Evolutionary conservation across 495 filamentous ascomycete species (phyloP), one percentile per base, ranked within the genome.

Genomic region (Podospora didyma): DNA sequence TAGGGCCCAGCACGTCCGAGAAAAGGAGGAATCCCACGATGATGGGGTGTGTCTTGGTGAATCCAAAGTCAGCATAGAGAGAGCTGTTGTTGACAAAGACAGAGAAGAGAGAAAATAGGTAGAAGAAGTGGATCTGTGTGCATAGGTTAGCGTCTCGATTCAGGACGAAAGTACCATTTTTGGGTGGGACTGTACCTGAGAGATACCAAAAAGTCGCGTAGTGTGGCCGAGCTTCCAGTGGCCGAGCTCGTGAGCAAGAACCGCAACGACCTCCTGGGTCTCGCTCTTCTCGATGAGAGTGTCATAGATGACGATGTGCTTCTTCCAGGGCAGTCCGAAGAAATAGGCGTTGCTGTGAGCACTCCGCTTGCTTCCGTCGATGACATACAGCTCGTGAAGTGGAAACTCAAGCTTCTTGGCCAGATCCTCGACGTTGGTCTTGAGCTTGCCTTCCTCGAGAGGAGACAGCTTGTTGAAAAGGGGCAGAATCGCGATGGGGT

Each of bases 231-330:
- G 77, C 57, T 84, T 95, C 94, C 94, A 98, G 74, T 98, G 94
- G 46, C 94, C 94, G 46, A 98, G 83, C 73, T 98, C 94, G 66
- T 98, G 94, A 39, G 89, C 90, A 28, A 98, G 79, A 35, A 98
- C 92, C 51, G 94, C 93, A 20, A 96, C 91, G 42, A 98, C 92
- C 72, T 98, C 94, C 63, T 92, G 81, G 2, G 86, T 83, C 61
- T 90, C 84, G 69, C 86, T 92, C 79, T 97, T 95, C 72, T 97
- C 93, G 51, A 98, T 92, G 60, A 98, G 73, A 11, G 94, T 98
- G 67, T 98, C 94, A 64, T 95, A 98, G 68, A 98, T 95, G 62
- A 98, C 94, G 74, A 98, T 98, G 77, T 96, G 94, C 82, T 98
- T 98, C 82, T 96, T 97, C 92, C 94, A 97, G 7, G 94, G 94